Conservation (phyloP, 371 early-diverging fungal genomes). For the Cokeromyces recurvatus region DNA sequence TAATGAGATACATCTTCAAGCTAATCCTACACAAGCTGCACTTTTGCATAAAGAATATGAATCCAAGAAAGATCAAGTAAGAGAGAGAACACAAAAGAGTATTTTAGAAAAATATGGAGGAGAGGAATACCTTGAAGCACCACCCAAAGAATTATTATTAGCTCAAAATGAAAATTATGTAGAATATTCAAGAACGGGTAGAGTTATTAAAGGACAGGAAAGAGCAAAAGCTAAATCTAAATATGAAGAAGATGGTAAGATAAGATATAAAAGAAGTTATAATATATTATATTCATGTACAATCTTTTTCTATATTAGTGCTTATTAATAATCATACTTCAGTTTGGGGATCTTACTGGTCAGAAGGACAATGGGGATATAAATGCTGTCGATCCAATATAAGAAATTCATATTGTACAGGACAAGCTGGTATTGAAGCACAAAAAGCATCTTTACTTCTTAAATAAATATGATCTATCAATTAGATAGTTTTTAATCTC, state of each 20-base stretch:
- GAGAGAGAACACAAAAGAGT: constrained; percentile 65
- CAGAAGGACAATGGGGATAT: constrained; percentile 95
- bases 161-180: constrained; percentile 93
- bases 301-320: constrained; percentile 32
- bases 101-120: constrained; percentile 93
- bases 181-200: constrained; percentile 93
- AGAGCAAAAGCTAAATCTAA: constrained; percentile 71
- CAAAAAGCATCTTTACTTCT: constrained; percentile 34
- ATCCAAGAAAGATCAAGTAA: constrained; percentile 74
- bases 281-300: background rate
- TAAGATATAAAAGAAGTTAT: too few species aligned
- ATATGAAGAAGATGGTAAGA: constrained; percentile 88
- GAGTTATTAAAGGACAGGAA: constrained; percentile 84
- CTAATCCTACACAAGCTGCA: constrained; percentile 94
- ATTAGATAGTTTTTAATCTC: too few species aligned
- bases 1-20: constrained; percentile 81
- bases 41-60: constrained; percentile 82
- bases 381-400: constrained; percentile 83
- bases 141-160: constrained; percentile 81
- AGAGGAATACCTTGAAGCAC: constrained; percentile 85
- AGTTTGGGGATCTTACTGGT: constrained; percentile 95
- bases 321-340: constrained; percentile 78
- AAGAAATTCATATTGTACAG: constrained; percentile 80
- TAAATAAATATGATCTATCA: constrained; percentile 12
- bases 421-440: constrained; percentile 75